Conservation (phyloP, 257 asterid genomes). For the Rauvolfia tetraphylla region DNA sequence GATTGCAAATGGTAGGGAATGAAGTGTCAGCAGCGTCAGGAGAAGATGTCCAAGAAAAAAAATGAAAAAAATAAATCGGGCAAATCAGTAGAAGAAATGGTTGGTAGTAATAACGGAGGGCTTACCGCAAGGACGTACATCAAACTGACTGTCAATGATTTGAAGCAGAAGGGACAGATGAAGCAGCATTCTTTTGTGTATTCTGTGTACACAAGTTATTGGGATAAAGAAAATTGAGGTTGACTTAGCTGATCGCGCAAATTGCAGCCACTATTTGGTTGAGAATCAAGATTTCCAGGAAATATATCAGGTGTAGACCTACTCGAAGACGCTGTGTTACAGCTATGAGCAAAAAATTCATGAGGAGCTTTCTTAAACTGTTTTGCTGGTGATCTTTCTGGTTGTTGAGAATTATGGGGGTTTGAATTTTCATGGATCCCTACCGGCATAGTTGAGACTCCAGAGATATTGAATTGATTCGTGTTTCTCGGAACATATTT, state of each 20-base stretch:
- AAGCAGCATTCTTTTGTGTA: neutral
- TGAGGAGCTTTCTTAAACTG: slow-evolving; percentile 37
- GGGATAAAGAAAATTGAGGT: neutral
- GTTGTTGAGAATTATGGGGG: slow-evolving; percentile 14
- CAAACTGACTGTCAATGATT: no score
- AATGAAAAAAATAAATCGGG: no score
- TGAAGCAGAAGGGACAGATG: slow-evolving; percentile 7
- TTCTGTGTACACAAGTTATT: neutral
- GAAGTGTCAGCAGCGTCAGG: no score
- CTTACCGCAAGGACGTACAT: no score
- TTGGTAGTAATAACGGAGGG: no score
- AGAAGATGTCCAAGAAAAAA: no score
- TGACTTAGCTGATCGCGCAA: slow-evolving; percentile 3
- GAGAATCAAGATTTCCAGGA: slow-evolving; percentile 16
- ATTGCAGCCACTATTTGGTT: slow-evolving; percentile 2
- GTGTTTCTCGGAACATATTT: slow-evolving; percentile 7
- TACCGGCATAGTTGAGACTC: slow-evolving; percentile 23
- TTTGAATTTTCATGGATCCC: slow-evolving; percentile 19
- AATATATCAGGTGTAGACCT: slow-evolving; percentile 17
- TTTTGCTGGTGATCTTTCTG: slow-evolving; percentile 23
- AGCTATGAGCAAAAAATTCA: slow-evolving; percentile 18
- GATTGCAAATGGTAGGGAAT: no score
- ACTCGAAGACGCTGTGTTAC: slow-evolving; percentile 14
- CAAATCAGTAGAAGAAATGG: no score
- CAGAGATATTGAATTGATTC: slow-evolving; percentile 18